These are phyloP conservation scores for Clavariopsis aquatica DNA, from an alignment of 495 filamentous ascomycete genomes.

Conservation along the genomic window DNA sequence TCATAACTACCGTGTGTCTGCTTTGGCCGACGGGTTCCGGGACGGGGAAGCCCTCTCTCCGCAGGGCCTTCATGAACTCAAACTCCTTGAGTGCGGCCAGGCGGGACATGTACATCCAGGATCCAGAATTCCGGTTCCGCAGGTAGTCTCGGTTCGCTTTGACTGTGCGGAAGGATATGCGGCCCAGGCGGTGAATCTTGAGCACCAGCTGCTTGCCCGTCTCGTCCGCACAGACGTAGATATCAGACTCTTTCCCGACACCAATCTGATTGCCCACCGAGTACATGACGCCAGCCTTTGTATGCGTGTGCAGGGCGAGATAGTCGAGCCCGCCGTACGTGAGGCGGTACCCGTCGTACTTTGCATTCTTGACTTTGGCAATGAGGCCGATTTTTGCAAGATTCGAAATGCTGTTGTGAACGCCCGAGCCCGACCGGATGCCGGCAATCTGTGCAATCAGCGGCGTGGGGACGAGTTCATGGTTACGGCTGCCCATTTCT, in stretches of 20 bases:
- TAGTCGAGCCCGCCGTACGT: conserved; percentile 98
- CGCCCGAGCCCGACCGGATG: conserved; percentile 71
- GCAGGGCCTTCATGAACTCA: conserved; percentile 85
- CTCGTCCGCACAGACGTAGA: conserved; percentile 79
- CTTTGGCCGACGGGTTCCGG: conserved; percentile 83
- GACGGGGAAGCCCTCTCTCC: conserved; percentile 81
- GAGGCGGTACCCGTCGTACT: conserved; percentile 96
- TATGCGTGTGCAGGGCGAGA: conserved; percentile 85
- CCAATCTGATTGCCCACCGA: conserved; percentile 93
- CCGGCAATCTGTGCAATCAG: conserved; percentile 82
- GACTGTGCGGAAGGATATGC: conserved; percentile 95
- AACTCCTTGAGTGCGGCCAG: conserved; percentile 90
- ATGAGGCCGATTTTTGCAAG: conserved; percentile 93
- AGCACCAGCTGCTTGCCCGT: conserved; percentile 65
- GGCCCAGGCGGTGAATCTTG: conserved; percentile 92
- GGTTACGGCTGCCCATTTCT: conserved; percentile 91
- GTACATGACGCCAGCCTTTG: conserved; percentile 75
- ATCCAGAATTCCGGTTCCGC: conserved; percentile 70
- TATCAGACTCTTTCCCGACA: conserved; percentile 96
- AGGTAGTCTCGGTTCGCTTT: conserved; percentile 96
- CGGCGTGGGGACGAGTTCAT: conserved; percentile 91
- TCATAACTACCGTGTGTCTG: conserved; percentile 95
- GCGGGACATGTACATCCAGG: conserved; percentile 97
- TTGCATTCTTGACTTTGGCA: conserved; percentile 88
- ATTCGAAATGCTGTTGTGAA: conserved; percentile 83